Base-by-base conservation (phyloP, 495 filamentous ascomycete genomes). In the Neurospora hispaniola region DNA sequence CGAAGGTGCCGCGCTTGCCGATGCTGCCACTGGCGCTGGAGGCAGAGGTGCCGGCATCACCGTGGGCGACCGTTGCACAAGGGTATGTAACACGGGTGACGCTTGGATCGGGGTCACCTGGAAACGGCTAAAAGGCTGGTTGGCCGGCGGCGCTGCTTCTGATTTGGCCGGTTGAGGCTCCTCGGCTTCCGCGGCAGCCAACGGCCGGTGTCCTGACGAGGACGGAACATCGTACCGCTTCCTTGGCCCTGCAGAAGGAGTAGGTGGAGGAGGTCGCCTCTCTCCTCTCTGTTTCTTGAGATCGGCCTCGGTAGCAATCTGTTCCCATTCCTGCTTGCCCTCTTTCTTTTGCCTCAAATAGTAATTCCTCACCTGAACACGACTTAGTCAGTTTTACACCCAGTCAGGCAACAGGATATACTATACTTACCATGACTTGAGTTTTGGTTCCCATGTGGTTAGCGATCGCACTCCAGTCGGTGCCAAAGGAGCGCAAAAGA, bases 371-470 rank as follows among this genome's bases (percentile, higher is more conserved):
- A 98, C 93, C 94, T 97, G 76, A 66, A 69, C 41, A 73, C 70
- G 39, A 46, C 77, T 71, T 73, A 81, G 72, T 80, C 73, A 77
- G 73, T 73, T 71, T 40, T 73, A 77, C 23, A 72, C 5, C 54
- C 42, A 27, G 20, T 44, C n/a, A 46, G 59, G 39, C 31, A 72
- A 66, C 40, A 54, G 43, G 69, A 68, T 69, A 2, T 31, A 76
- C 87, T 78, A 3, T 31, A 76, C 87, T 78, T 87, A 96, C 96
- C 96, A 98, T 99, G 16, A 93, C 92, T 11, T 91, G 89, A 7
- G 96, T 97, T 81, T 98, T 98, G 0, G 94, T 92, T 73, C 91
- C 91, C 92, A 98, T 96, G 59, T 91, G 89, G 46, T 86, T 85
- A 16, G 96, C 93, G 79, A 99, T 97, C 8, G 88, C 87, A 71